phyloP scores from a whole-genome alignment of 805 yeast genomes.

The Starmera caribaea region DNA sequence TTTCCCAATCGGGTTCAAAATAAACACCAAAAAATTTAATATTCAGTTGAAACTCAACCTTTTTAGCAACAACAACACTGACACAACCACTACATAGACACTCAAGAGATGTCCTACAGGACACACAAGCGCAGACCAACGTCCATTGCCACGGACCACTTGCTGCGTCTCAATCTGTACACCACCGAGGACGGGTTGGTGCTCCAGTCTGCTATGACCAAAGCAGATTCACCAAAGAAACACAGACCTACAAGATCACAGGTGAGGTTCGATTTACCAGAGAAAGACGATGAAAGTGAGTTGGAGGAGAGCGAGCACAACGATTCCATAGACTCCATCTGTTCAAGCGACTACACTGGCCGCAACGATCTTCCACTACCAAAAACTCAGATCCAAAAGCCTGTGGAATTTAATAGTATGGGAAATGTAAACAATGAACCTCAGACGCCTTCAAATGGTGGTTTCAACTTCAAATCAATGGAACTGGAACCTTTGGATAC shows the following conservation, averaged over 20 bases:
- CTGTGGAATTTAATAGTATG: too few relatives aligned
- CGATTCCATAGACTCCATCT: too few relatives aligned
- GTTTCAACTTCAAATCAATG: not conserved
- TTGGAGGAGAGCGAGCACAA: not conserved
- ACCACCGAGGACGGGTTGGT: constrained; percentile 17
- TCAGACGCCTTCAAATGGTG: not conserved
- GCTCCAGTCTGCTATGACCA: constrained; percentile 19
- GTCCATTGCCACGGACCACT: constrained; percentile 14
- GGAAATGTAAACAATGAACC: too few relatives aligned
- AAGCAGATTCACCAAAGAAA: constrained; percentile 18
- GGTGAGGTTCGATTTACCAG: constrained; percentile 19
- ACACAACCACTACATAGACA: not conserved
- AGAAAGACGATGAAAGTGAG: not conserved
- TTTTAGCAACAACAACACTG: too few relatives aligned
- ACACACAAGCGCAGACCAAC: constrained; percentile 18
- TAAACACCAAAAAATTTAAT: constrained; percentile 3
- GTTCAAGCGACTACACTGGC: too few relatives aligned
- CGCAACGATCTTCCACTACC: too few relatives aligned
- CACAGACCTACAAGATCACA: constrained; percentile 18
- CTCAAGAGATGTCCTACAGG: constrained; percentile 10
- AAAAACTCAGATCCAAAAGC: too few relatives aligned
- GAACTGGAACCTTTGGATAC: not conserved
- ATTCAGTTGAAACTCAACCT: too few relatives aligned
- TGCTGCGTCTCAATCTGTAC: constrained; percentile 11
- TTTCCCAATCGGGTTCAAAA: constrained; percentile 6